Base-by-base conservation (phyloP, 495 filamentous ascomycete species). In the Penicillium chermesinum region DNA sequence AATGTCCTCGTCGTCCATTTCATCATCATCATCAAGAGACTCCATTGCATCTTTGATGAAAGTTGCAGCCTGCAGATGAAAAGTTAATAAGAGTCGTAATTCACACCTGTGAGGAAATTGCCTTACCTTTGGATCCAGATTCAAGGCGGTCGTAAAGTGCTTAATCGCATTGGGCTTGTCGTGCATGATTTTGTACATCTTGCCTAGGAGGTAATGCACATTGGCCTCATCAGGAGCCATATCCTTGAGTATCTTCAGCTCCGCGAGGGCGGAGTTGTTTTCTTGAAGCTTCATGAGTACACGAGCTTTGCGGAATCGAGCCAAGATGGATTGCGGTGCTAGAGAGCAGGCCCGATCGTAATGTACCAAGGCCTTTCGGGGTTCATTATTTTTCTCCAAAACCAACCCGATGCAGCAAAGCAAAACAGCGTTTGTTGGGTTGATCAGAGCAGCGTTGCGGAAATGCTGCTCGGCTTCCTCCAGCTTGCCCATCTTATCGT, bases 31-130 rank as follows among this genome's bases (percentile, higher is more conserved):
- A 60, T 95, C 89, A 44, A 95, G 73, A 39, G 82, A 78, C 69
- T 95, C 90, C 71, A 96, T 95, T 16, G 87, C 86, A 55, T 89
- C 86, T 70, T 96, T 96, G 65, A 96, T 95, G 62, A 88, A 84
- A 50, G 84, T 81, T 54, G 85, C 87, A 57, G 91, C 90, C 91
- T 96, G 57, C 33, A n/a, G 6, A 49, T 35, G 13, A 38, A 60
- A 37, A 49, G 25, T 25, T 44, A 38, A 44, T 46, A 39, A n/a
- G 7, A 41, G 16, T 33, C 22, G 5, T 2, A 22, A 5, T 30
- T 13, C 7, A 17, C 7, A 21, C 2, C 62, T 16, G 15, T 14
- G 9, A 20, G 12, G 15, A 33, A 22, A 38, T 12, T 16, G 12
- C n/a, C 69, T 43, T 75, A 94, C 91, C 85, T 96, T 97, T 20